Base-by-base conservation (phyloP, 1,284 basidiomycete genomes). In the Gymnopus androsaceus region DNA sequence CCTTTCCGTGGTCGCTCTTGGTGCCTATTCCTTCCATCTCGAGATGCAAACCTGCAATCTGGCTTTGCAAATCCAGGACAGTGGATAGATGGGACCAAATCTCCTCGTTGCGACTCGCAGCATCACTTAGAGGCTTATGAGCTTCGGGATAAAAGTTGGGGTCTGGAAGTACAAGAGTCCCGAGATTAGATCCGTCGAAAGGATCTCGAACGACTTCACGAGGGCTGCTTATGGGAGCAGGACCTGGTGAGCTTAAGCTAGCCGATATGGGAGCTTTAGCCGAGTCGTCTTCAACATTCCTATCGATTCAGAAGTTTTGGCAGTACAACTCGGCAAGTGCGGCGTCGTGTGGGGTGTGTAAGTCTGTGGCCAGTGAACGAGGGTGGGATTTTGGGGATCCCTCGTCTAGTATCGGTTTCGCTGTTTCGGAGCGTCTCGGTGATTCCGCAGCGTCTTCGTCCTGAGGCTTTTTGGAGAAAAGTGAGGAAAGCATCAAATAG, bases 11-110 rank as follows among this genome's bases (percentile, higher is more conserved):
- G 40, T 68, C 63, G 25, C 62, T 62, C 57, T 64, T 71, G 48
- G 63, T 61, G 12, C 83, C 82, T 33, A 86, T 76, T 36, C 79
- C 79, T 66, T 91, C 88, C 86, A 90, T 87, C 37, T 85, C 80
- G 17, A 84, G 71, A 66, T 90, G 88, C 78, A 88, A 81, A 57
- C 72, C 75, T 4, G 88, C 84, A 34, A 90, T 82, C 59, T 87
- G 81, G 53, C 79, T 82, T 67, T 91, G 88, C 27, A 90, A 69
- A 44, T 85, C 82, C 59, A 88, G 67, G 19, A 90, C 84, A 46
- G 76, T 76, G 15, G 81, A 81, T 12, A 90, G 77, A 58, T 86
- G 82, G 0, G 77, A 66, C 88, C 88, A 91, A 37, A 88, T 70
- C 42, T 74, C 76, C 44, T 83, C 81, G 58, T 80, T 78, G 61